Percentiles rank a stretch among this genome's conserved stretches.
These are phyloP conservation scores for Massariosphaeria phaeospora DNA, from an alignment of 495 filamentous ascomycete species.

Conservation along the genomic window DNA sequence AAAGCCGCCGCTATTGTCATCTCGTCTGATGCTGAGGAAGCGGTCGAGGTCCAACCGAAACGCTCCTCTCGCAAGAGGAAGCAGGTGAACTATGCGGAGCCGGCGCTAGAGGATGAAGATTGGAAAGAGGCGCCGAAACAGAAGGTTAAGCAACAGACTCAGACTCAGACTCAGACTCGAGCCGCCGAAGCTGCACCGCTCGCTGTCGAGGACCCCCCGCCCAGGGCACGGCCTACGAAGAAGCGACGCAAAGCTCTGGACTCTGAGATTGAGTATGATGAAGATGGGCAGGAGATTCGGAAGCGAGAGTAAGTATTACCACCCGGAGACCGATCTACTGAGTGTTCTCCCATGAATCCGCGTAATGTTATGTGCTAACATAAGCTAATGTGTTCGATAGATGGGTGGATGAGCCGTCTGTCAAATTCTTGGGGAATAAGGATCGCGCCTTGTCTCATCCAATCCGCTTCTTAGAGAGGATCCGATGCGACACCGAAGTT, in stretches of 20 bases:
- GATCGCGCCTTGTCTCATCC: not conserved
- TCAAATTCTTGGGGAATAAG: not conserved
- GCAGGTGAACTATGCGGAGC: not conserved
- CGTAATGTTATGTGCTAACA: too few relatives aligned
- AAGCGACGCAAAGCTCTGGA: not conserved
- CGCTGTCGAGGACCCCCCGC: too few relatives aligned
- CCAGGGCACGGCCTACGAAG: too few relatives aligned
- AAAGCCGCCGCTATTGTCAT: too few relatives aligned
- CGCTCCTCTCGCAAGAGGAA: not conserved
- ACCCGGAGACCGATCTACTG: too few relatives aligned
- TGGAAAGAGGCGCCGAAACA: not conserved
- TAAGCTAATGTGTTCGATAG: too few relatives aligned
- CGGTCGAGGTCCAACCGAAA: not conserved
- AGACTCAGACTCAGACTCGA: not conserved
- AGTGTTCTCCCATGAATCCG: too few relatives aligned
- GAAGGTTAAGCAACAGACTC: not conserved
- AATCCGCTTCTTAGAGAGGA: not conserved
- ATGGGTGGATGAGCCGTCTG: not conserved
- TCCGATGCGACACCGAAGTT: not conserved
- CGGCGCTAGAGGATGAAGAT: not conserved
- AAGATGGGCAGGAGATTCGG: not conserved
- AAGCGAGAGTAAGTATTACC: not conserved
- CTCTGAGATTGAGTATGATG: not conserved
- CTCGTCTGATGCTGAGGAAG: not conserved
- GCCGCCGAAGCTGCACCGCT: not conserved